A percentile compares a stretch with the other conserved stretches of the same genome.
These are phyloP conservation scores for Hericium alpestre DNA, from an alignment of 768 basidiomycete genomes.

Conservation along the genomic window DNA sequence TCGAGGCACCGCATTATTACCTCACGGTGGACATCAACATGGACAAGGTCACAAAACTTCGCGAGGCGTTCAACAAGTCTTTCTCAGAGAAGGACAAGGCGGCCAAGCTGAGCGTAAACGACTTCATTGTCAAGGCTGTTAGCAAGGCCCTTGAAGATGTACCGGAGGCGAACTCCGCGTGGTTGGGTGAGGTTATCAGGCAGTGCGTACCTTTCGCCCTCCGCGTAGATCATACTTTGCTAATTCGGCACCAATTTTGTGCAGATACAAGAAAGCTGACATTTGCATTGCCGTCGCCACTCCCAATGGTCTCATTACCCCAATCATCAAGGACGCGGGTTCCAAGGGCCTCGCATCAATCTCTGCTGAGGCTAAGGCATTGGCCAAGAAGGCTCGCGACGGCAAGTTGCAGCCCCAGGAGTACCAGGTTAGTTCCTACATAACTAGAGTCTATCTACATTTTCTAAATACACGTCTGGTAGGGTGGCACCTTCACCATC, in stretches of 20 bases:
- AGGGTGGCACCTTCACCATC: conserved; percentile 98
- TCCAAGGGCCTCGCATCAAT: conserved; percentile 88
- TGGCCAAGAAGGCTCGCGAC: conserved; percentile 93
- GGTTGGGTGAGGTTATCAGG: conserved; percentile 92
- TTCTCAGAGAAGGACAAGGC: conserved; percentile 80
- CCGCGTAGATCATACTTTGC: too few species aligned
- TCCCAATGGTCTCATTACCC: conserved; percentile 90
- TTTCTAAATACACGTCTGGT: neutral
- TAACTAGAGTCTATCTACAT: neutral
- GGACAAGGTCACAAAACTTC: conserved; percentile 89
- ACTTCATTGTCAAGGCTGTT: conserved; percentile 94
- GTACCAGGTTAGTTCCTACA: conserved; percentile 63
- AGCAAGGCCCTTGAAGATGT: conserved; percentile 87
- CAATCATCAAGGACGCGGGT: conserved; percentile 90
- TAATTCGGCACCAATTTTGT: neutral
- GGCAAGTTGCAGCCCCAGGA: conserved; percentile 91
- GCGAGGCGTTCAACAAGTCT: conserved; percentile 91
- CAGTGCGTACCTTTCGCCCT: conserved; percentile 47
- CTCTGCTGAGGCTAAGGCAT: conserved; percentile 81
- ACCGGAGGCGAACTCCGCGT: conserved; percentile 95
- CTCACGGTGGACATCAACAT: conserved; percentile 91
- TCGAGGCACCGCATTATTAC: conserved; percentile 95
- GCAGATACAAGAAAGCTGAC: conserved; percentile 90
- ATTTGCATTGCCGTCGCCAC: conserved; percentile 97
- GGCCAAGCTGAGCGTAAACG: conserved; percentile 93